Conservation (phyloP, 129 eudicot species). For the Escallonia rubra region DNA sequence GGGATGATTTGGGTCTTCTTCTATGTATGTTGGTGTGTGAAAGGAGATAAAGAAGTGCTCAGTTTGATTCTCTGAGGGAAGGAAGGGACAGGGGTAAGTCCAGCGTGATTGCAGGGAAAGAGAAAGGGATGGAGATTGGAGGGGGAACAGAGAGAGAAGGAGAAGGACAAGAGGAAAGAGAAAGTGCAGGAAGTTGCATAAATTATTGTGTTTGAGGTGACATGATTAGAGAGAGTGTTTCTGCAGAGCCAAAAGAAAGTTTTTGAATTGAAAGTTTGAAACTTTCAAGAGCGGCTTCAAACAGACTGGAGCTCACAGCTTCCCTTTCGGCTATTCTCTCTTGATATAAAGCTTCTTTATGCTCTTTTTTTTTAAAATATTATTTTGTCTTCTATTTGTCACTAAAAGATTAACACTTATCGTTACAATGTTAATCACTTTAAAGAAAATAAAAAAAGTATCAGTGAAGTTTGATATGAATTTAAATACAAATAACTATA, state of each 20-base stretch:
- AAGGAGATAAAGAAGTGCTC: constrained; percentile 10
- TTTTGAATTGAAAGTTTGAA: constrained; percentile 6
- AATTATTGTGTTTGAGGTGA: constrained; percentile 41
- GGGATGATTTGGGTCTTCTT: constrained; percentile 4
- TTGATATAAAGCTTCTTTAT: background rate
- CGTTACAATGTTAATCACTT: no score
- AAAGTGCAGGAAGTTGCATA: constrained; percentile 21
- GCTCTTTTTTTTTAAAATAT: background rate
- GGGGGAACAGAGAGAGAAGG: constrained; percentile 9
- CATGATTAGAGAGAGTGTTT: constrained; percentile 36
- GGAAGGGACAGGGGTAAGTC: constrained; percentile 24
- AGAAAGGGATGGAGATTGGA: constrained; percentile 28
- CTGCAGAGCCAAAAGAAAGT: constrained; percentile 4
- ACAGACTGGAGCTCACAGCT: background rate
- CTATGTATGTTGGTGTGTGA: constrained; percentile 4
- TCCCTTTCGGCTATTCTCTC: background rate
- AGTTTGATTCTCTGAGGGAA: constrained; percentile 1
- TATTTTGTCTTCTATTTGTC: no score
- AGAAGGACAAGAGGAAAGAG: background rate
- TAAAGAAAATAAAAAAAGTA: no score
- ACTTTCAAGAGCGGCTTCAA: constrained; percentile 9
- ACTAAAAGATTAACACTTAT: no score
- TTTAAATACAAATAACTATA: no score
- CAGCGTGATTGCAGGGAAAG: constrained; percentile 49
- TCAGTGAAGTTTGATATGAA: no score